A percentile compares a stretch with the other conserved stretches of the same genome.
Evolutionary conservation across 73 alveolate genomes (phyloP).

Genomic region (Uronychia setigera): DNA sequence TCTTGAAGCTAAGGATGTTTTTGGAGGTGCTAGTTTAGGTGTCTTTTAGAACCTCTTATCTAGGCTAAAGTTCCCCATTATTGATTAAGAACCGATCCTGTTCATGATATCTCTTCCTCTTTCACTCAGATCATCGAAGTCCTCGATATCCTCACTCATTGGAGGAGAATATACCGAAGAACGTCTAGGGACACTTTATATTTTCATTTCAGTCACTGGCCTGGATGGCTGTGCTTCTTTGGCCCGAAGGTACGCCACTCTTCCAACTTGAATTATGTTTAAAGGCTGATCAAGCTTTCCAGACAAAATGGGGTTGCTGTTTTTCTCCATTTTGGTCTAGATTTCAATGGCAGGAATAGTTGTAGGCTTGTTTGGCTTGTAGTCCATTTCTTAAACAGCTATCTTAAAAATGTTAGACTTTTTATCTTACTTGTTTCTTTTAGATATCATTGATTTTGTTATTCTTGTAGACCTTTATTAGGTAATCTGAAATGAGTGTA

Average conservation of each 20-base stretch:
- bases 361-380: too few relatives aligned
- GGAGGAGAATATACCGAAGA: background rate
- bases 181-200: background rate
- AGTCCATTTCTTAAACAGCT: too few relatives aligned
- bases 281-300: too few relatives aligned
- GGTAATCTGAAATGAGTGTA: background rate
- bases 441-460: background rate
- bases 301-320: too few relatives aligned
- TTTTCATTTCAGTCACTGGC: background rate
- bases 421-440: background rate
- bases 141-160: background rate
- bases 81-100: background rate
- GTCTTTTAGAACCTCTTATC: background rate
- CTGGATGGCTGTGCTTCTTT: too few relatives aligned
- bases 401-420: too few relatives aligned
- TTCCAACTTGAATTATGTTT: too few relatives aligned
- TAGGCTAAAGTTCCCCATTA: background rate
- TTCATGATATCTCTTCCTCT: background rate
- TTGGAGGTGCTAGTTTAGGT: background rate
- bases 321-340: too few relatives aligned
- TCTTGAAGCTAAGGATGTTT: background rate
- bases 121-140: background rate
- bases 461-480: background rate
- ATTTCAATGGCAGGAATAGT: too few relatives aligned
- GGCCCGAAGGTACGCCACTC: too few relatives aligned